Base-by-base conservation (phyloP, 129 eudicot species). In the Flaveria linearis region DNA sequence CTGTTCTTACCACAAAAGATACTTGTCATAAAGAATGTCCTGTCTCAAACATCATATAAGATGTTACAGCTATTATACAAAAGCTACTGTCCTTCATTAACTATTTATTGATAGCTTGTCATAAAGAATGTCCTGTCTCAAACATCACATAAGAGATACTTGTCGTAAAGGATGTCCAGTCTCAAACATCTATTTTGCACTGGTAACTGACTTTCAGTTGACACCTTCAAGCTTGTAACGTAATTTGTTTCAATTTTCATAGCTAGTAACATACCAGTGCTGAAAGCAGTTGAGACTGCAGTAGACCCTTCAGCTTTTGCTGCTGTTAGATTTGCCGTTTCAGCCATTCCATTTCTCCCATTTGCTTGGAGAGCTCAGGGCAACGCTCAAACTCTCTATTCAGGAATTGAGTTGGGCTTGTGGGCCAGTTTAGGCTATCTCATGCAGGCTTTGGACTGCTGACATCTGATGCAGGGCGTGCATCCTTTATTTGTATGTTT, bases 391-490 rank as follows among this genome's bases (percentile, higher is more conserved):
- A 89, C 86, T 46, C 83, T 91, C 70, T 82, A 80, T 72, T 86
- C 97, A 16, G 97, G 97, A 75, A 67, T 84, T 42, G 92, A 89
- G 82, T 84, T 91, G 82, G 97, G 97, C 36, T 61, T 87, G n/a
- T 91, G 97, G 97, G 87, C 88, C 75, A 89, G 97, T 84, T 82
- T 91, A 70, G 97, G 97, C 75, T 91, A 91, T 80, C 89, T 91
- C 47, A 58, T 87, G 81, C 96, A 91, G 78, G 96, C 97, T 52
- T 91, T 78, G 97, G 92, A 60, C 82, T 89, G 57, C 88, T 86
- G 61, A 91, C 96, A 20, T 87, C 97, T 63, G 92, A 87, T 87
- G 97, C 97, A 33, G 96, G 92, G 17, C 89, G 96, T 55, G 96
- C 96, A 64, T 83, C 96, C 67, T 89, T 91, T 78, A 68, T 89